These are phyloP conservation scores for Saussurea involucrata DNA, from an alignment of 129 eudicot species.

Conservation along the genomic window DNA sequence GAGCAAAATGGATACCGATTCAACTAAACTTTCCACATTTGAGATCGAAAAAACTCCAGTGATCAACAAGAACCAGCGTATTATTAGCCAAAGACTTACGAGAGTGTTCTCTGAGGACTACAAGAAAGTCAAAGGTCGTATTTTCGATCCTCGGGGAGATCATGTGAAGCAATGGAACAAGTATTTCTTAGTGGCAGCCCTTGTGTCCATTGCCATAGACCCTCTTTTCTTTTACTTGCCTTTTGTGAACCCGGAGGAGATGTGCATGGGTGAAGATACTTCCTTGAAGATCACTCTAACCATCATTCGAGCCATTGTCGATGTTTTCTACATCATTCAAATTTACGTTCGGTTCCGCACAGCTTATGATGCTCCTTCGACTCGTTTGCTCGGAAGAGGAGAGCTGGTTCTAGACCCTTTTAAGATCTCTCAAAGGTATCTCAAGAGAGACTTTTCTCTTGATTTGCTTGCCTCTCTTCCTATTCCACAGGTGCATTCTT, in stretches of 20 bases:
- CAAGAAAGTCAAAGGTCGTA: slow-evolving; percentile 25
- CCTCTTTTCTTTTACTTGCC: slow-evolving; percentile 81
- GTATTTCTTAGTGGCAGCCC: slow-evolving; percentile 50
- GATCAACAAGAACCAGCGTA: slow-evolving; percentile 10
- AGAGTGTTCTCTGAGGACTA: slow-evolving; percentile 70
- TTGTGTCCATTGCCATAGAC: slow-evolving; percentile 61
- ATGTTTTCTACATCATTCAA: slow-evolving; percentile 51
- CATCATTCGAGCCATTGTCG: slow-evolving; percentile 45
- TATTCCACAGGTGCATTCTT: slow-evolving; percentile 65
- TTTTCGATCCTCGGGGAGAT: slow-evolving; percentile 61
- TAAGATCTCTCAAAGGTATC: slow-evolving; percentile 58
- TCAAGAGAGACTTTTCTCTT: slow-evolving; percentile 49
- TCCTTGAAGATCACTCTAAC: slow-evolving; percentile 50
- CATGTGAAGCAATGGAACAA: slow-evolving; percentile 48
- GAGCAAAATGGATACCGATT: slow-evolving; percentile 22
- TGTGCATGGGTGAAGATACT: slow-evolving; percentile 54
- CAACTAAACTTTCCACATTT: slow-evolving; percentile 19
- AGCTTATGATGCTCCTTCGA: slow-evolving; percentile 75
- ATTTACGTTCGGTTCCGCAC: slow-evolving; percentile 61
- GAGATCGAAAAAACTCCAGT: slow-evolving; percentile 29
- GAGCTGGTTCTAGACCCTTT: slow-evolving; percentile 74
- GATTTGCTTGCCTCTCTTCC: slow-evolving; percentile 78
- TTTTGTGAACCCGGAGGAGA: slow-evolving; percentile 28
- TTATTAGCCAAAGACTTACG: slow-evolving; percentile 42
- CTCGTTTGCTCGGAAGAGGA: slow-evolving; percentile 70